These are phyloP conservation scores for Penicillium mononematosum DNA, from an alignment of 495 filamentous ascomycete genomes.

Conservation along the genomic window DNA sequence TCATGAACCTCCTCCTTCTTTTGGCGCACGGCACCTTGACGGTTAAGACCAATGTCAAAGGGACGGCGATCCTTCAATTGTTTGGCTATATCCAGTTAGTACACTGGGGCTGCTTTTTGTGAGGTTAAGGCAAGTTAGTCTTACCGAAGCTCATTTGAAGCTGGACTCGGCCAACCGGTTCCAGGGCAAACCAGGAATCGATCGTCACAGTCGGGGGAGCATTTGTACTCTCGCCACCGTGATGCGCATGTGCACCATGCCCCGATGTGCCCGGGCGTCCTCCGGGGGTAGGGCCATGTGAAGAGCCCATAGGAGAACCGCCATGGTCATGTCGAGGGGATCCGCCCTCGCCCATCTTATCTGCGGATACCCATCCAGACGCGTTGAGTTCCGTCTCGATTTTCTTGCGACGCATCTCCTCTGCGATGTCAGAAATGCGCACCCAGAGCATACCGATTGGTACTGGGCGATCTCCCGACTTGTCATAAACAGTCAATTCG, in stretches of 20 bases:
- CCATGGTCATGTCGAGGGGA: conserved; percentile 38
- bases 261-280: conserved; percentile 25
- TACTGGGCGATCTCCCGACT: conserved; percentile 78
- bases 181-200: conserved; percentile 95
- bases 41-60: conserved; percentile 84
- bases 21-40: conserved; percentile 94
- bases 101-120: not conserved
- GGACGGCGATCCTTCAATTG: conserved; percentile 66
- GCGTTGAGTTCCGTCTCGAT: conserved; percentile 90
- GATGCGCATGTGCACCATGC: conserved; percentile 19
- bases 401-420: conserved; percentile 96
- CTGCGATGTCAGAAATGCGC: conserved; percentile 92
- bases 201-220: conserved; percentile 61
- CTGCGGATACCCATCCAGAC: conserved; percentile 94
- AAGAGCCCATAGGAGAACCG: conserved; percentile 43
- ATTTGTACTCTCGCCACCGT: conserved; percentile 30
- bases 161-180: conserved; percentile 87
- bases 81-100: conserved; percentile 56
- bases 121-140: conserved; percentile 9
- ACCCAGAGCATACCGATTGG: conserved; percentile 97
- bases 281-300: conserved; percentile 30
- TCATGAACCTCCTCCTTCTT: conserved; percentile 96
- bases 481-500: conserved; percentile 96
- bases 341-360: conserved; percentile 72
- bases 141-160: conserved; percentile 86